Evolutionary conservation across 129 eudicot species (phyloP), one percentile per base, ranked within the genome.

Genomic region (Arctium lappa): DNA sequence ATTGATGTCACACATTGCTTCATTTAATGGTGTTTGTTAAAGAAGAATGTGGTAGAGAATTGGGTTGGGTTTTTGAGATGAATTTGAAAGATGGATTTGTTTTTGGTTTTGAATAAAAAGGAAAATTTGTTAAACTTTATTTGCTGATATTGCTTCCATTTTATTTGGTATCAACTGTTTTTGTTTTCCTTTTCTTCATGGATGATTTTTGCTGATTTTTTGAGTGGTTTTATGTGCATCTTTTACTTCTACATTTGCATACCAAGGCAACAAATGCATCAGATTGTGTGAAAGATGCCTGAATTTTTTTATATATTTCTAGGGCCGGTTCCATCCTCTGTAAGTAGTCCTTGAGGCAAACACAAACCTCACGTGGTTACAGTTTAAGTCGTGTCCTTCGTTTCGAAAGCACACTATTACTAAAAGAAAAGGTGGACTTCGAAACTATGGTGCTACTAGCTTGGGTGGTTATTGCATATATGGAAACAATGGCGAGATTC

Each of bases 61-160:
- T 75, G 63, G 66, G 65, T 53, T 70, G 66, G 75, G n/a, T 74
- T 87, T 85, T 56, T 81, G 44, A 32, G 63, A 29, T 46, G 75
- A 13, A 33, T 79, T 48, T 44, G 46, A 69, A 8, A 4, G 88
- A 80, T 80, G 75, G 77, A 44, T 62, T 39, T 82, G 82, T 65
- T 84, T 77, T 78, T 84, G 84, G 85, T 82, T 81, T 30, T 82
- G 88, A 87, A 87, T 82, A 87, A 89, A 89, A 39, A 85, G 84
- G 84, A 4, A 72, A 48, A 79, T 37, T 46, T 29, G 80, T 69
- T 74, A 33, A 66, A 78, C 81, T 75, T 70, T n/a, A 13, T 18
- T 80, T 80, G 31, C 74, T 69, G 50, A 74, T 63, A 44, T 62
- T 46, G 60, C 72, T 82, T 9, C 68, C 82, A 77, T 77, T 76